phyloP scores from a whole-genome alignment of 2,329 filamentous ascomycete species.

The Lizonia empirigonia region DNA sequence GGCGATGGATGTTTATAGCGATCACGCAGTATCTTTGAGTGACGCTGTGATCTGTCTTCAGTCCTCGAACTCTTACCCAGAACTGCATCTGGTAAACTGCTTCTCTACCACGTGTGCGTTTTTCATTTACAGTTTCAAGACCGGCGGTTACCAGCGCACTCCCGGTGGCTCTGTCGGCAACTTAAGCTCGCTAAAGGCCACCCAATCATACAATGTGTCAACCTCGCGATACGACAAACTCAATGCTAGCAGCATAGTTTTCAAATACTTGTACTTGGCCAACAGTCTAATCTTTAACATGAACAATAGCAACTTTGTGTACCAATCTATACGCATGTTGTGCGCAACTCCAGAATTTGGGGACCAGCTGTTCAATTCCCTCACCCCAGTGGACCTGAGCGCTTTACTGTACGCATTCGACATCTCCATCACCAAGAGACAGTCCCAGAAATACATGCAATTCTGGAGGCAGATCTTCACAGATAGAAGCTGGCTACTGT shows the following conservation, averaged over 20 bases:
- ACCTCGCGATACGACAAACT: no score
- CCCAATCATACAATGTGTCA: not conserved
- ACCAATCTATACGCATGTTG: not conserved
- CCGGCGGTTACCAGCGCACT: not conserved
- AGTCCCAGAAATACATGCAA: not conserved
- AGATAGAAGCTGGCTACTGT: not conserved
- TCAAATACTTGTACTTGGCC: no score
- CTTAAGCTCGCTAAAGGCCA: not conserved
- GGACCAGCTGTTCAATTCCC: no score
- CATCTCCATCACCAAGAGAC: not conserved
- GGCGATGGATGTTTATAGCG: not conserved
- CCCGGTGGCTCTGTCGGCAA: not conserved
- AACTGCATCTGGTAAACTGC: not conserved
- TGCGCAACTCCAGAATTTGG: no score
- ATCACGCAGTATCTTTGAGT: not conserved
- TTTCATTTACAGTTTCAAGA: not conserved
- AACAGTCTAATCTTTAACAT: not conserved
- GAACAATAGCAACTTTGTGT: not conserved
- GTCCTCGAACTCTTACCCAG: not conserved
- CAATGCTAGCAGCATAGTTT: no score
- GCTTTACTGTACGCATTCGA: not conserved
- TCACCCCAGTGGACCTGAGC: not conserved
- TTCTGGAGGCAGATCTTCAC: not conserved
- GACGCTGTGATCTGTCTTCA: not conserved
- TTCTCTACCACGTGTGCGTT: not conserved